These are phyloP conservation scores for Pseudocercospora eumusae DNA, from an alignment of 2,329 filamentous ascomycete species.

Conservation along the genomic window DNA sequence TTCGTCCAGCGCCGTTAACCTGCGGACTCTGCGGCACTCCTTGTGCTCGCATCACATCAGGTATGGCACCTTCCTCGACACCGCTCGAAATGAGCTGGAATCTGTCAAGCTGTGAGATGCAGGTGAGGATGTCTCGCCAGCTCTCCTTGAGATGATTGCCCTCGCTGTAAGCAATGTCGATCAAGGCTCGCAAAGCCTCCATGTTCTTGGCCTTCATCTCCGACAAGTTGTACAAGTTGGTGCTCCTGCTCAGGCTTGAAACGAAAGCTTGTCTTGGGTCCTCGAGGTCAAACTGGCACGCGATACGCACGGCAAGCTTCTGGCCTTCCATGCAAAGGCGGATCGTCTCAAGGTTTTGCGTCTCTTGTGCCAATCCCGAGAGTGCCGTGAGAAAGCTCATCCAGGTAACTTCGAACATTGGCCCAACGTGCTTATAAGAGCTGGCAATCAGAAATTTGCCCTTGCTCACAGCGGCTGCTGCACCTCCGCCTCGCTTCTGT, in stretches of 20 bases:
- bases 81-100: slow-evolving; percentile 93
- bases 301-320: slow-evolving; percentile 88
- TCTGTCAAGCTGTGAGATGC: slow-evolving; percentile 91
- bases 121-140: slow-evolving; percentile 94
- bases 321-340: slow-evolving; percentile 92
- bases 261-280: slow-evolving; percentile 96
- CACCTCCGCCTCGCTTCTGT: slow-evolving; percentile 72
- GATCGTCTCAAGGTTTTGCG: slow-evolving; percentile 88
- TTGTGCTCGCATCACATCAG: slow-evolving; percentile 79
- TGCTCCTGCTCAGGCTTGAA: slow-evolving; percentile 86
- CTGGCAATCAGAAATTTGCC: slow-evolving; percentile 86
- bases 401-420: slow-evolving; percentile 99
- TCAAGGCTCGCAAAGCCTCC: slow-evolving; percentile 85
- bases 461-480: slow-evolving; percentile 46
- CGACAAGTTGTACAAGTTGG: slow-evolving; percentile 91
- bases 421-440: slow-evolving; percentile 90
- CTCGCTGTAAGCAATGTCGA: slow-evolving; percentile 90
- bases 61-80: slow-evolving; percentile 87
- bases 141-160: slow-evolving; percentile 86
- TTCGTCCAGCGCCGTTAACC: slow-evolving; percentile 27
- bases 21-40: slow-evolving; percentile 21
- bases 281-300: slow-evolving; percentile 88
- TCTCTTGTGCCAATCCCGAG: slow-evolving; percentile 89
- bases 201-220: slow-evolving; percentile 97
- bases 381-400: slow-evolving; percentile 98